Evolutionary conservation across 768 basidiomycete genomes (phyloP), one percentile per base, ranked within the genome.

Genomic region (Leccinum fibrillosum): DNA sequence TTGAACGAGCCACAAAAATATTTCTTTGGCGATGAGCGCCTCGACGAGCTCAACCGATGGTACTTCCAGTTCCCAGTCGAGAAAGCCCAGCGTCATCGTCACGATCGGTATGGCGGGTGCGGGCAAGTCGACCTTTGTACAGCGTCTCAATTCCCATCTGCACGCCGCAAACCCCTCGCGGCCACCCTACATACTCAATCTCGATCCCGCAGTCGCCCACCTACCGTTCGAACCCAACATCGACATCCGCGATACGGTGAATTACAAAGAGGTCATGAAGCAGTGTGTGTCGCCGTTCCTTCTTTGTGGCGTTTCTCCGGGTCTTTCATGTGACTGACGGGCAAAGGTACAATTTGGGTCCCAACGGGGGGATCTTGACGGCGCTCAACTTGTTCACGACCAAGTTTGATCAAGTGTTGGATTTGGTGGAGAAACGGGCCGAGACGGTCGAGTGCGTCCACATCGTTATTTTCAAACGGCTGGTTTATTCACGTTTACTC

Each of bases 221-320:
- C 80, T 94, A 42, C 93, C 95, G 2, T 99, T 94, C 69, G 92
- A 94, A 58, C 86, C 95, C 26, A 98, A 98, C 72, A 98, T 99
- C 60, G 97, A 99, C 72, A 98, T 99, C 53, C 78, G 97, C 61
- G 97, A 99, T 73, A 99, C 97, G 11, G 86, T 99, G 21, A 90
- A 98, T 71, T 99, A 98, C 74, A 85, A 89, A 62, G 90, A 99
- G 75, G 96, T 99, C 65, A 99, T 99, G 97, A 95, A 97, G 83
- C 94, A 98, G 94, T 97, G 80, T 79, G 80, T 79, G 89, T 87
- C 65, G 67, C 67, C 59, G 54, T 70, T 68, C 64, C 42, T 44
- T 65, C 60, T 60, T 56, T 49, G 45, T 32, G 57, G 32, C 47
- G 17, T 44, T 37, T 57, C 21, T 23, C 21, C 39, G 39, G n/a